These are phyloP conservation scores for Rhipidocladum racemiflorum DNA, from an alignment of 176 grass and related monocot genomes.

Conservation along the genomic window DNA sequence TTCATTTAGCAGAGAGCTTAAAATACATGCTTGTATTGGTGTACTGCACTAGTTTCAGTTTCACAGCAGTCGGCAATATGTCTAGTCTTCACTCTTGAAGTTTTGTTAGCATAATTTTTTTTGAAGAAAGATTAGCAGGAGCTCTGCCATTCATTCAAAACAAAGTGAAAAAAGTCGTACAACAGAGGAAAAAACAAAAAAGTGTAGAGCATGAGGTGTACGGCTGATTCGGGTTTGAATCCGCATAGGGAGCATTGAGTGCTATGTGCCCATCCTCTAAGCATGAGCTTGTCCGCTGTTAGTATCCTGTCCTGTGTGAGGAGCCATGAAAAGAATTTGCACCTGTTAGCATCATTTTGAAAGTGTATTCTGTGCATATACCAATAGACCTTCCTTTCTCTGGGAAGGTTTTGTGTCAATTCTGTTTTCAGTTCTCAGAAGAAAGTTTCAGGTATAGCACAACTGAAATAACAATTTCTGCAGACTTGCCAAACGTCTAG, in stretches of 20 bases:
- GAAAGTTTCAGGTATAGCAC: not conserved
- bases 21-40: not conserved
- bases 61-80: not conserved
- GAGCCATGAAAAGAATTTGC: no score
- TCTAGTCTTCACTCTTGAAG: not conserved
- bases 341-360: not conserved
- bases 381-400: not conserved
- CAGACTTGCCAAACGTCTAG: not conserved
- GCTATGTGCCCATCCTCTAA: no score
- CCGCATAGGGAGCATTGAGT: no score
- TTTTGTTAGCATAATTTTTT: no score
- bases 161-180: no score
- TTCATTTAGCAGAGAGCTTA: not conserved
- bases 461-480: not conserved
- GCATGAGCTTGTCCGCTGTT: no score
- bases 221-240: no score
- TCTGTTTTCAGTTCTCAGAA: not conserved
- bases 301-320: no score
- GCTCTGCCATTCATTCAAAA: no score
- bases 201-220: no score
- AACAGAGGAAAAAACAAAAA: no score
- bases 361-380: not conserved
- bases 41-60: not conserved
- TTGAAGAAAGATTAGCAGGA: no score
- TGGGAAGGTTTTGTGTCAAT: not conserved